Conservation (phyloP, 345 rosid species). For the Arabis hirsuta region DNA sequence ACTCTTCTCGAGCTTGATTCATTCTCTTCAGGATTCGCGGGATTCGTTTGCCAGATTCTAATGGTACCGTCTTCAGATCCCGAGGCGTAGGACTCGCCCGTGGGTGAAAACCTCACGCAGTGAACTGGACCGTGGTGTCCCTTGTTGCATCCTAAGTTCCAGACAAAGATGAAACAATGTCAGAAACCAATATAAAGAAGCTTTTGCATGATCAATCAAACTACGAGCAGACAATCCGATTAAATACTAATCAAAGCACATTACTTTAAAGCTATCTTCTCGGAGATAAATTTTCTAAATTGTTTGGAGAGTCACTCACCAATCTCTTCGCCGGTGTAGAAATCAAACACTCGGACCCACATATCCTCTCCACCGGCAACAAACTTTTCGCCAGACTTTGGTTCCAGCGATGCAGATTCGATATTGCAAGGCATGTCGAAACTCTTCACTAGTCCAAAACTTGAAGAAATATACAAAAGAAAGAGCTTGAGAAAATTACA, state of each 20-base stretch:
- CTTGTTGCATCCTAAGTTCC: conserved; percentile 79
- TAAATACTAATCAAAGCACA: too few relatives aligned
- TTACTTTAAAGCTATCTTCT: too few relatives aligned
- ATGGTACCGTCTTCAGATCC: conserved; percentile 97
- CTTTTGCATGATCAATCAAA: not conserved
- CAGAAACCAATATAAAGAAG: not conserved
- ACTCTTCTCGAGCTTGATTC: conserved; percentile 48
- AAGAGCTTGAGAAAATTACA: not conserved
- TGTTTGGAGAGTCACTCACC: conserved; percentile 44
- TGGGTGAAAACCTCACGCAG: conserved; percentile 90
- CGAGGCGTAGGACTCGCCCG: conserved; percentile 91
- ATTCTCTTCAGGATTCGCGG: conserved; percentile 42
- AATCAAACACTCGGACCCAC: conserved; percentile 81
- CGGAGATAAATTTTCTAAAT: too few relatives aligned
- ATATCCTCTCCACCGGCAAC: conserved; percentile 93
- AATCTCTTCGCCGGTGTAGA: conserved; percentile 83
- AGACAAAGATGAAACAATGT: conserved; percentile 19
- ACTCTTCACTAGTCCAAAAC: conserved; percentile 89
- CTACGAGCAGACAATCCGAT: not conserved
- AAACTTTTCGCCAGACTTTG: conserved; percentile 78
- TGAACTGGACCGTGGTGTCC: conserved; percentile 99
- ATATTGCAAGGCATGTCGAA: conserved; percentile 80
- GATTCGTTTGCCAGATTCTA: conserved; percentile 65
- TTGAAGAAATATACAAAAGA: conserved; percentile 16
- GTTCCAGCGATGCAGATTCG: conserved; percentile 85